phyloP scores from a whole-genome alignment of 2,329 filamentous ascomycete species.

The Pseudogymnoascus sp. region DNA sequence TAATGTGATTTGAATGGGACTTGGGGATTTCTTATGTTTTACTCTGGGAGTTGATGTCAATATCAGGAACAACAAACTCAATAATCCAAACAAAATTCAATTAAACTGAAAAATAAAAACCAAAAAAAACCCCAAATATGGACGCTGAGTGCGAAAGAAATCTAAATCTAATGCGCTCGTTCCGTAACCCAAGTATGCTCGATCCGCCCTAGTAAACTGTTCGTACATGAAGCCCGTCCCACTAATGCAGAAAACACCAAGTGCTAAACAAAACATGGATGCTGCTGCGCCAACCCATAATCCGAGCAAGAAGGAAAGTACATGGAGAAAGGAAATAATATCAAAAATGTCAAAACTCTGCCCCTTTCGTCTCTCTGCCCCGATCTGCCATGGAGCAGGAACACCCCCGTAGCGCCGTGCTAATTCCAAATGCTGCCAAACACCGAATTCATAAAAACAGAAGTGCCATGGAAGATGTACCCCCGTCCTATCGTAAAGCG shows the following conservation, averaged over 20 bases:
- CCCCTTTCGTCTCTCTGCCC: neutral
- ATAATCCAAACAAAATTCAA: neutral
- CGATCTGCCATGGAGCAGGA: neutral
- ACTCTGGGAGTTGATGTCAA: neutral
- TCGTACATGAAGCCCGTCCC: neutral
- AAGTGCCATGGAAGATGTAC: neutral
- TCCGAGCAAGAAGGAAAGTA: neutral
- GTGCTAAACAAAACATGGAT: neutral
- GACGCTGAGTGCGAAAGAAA: neutral
- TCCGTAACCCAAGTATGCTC: neutral
- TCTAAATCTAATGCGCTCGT: neutral
- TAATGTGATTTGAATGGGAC: neutral
- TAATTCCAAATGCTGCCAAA: neutral
- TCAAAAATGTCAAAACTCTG: neutral
- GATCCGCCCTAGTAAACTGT: neutral
- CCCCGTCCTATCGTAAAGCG: neutral
- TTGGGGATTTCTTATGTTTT: neutral
- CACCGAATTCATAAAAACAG: neutral
- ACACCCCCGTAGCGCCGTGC: neutral
- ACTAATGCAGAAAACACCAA: neutral
- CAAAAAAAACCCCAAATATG: neutral
- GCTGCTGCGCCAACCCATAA: neutral
- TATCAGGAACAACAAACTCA: neutral
- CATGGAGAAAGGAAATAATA: neutral
- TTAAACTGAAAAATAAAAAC: neutral